Conservation (phyloP, 2,329 filamentous ascomycete species). For the Aspergillus unguis region DNA sequence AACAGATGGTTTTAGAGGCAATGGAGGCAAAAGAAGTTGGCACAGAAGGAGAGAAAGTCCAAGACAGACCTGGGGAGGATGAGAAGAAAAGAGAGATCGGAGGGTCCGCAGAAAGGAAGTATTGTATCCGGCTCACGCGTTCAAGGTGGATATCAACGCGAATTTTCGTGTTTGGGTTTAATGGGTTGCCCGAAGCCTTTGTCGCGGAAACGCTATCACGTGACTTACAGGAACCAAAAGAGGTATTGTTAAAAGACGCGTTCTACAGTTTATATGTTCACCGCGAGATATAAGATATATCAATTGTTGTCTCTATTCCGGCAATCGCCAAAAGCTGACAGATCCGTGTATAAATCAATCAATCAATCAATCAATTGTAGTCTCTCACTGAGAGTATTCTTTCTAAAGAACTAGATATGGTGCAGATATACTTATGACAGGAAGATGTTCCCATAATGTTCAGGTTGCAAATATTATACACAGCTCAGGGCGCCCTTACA, state of each 20-base stretch:
- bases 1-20: slow-evolving; percentile 5
- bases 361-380: neutral
- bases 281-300: neutral
- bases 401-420: slow-evolving; percentile 1
- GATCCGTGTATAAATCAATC: no score
- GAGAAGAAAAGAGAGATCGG: slow-evolving; percentile 26
- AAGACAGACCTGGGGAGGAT: slow-evolving; percentile 19
- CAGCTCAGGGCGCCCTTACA: slow-evolving; percentile 23
- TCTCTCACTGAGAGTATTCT: neutral
- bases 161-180: slow-evolving; percentile 34
- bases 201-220: slow-evolving; percentile 13
- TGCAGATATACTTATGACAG: slow-evolving; percentile 2
- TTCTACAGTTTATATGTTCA: no score
- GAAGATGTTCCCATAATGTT: slow-evolving; percentile 1
- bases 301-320: neutral
- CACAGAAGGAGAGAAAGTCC: slow-evolving; percentile 8
- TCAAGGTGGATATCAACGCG: slow-evolving; percentile 27
- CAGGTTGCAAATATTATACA: slow-evolving; percentile 8
- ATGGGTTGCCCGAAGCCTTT: slow-evolving; percentile 21
- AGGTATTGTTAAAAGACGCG: no score
- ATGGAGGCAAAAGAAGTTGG: slow-evolving; percentile 3
- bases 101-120: slow-evolving; percentile 27
- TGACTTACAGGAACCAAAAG: neutral
- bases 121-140: slow-evolving; percentile 37
- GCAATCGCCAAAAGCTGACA: no score